Conservation (phyloP, 495 filamentous ascomycete genomes). For the Wilcoxina mikolae region DNA sequence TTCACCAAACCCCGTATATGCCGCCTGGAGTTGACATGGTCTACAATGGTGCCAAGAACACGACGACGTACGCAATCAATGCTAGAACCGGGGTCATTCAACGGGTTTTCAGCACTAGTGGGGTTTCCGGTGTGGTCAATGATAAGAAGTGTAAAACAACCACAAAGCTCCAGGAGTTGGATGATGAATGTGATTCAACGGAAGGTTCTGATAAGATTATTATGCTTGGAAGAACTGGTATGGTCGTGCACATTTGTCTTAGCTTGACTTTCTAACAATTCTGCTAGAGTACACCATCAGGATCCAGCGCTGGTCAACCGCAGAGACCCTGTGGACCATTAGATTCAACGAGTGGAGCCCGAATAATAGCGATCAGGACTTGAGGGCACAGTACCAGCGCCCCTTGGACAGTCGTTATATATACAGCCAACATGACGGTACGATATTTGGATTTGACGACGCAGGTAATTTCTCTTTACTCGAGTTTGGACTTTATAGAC, state of each 20-base stretch:
- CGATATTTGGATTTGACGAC: slow-evolving; percentile 65
- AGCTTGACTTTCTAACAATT: slow-evolving; percentile 9
- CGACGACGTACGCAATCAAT: slow-evolving; percentile 72
- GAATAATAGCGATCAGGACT: slow-evolving; percentile 79
- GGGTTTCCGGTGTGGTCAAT: slow-evolving; percentile 29
- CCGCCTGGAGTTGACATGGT: slow-evolving; percentile 37
- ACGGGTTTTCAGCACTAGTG: slow-evolving; percentile 40
- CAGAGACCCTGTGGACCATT: slow-evolving; percentile 69
- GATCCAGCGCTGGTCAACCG: slow-evolving; percentile 62
- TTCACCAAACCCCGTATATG: slow-evolving; percentile 43
- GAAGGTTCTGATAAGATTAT: slow-evolving; percentile 29
- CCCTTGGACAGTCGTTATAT: slow-evolving; percentile 83
- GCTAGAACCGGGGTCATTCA: slow-evolving; percentile 64
- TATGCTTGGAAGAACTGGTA: slow-evolving; percentile 29
- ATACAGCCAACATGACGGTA: slow-evolving; percentile 75
- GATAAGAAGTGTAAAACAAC: slow-evolving; percentile 40
- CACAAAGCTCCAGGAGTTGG: slow-evolving; percentile 41
- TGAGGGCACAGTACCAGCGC: slow-evolving; percentile 60
- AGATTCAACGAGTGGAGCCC: slow-evolving; percentile 91
- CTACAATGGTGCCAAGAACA: slow-evolving; percentile 85
- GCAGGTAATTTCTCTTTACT: slow-evolving; percentile 1
- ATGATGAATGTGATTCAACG: slow-evolving; percentile 53
- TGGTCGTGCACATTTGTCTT: slow-evolving; percentile 7
- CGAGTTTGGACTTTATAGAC: no score
- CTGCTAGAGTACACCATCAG: slow-evolving; percentile 75